Evolutionary conservation across 2,329 filamentous ascomycete species (phyloP).

Genomic region (Shiraia bambusicola): DNA sequence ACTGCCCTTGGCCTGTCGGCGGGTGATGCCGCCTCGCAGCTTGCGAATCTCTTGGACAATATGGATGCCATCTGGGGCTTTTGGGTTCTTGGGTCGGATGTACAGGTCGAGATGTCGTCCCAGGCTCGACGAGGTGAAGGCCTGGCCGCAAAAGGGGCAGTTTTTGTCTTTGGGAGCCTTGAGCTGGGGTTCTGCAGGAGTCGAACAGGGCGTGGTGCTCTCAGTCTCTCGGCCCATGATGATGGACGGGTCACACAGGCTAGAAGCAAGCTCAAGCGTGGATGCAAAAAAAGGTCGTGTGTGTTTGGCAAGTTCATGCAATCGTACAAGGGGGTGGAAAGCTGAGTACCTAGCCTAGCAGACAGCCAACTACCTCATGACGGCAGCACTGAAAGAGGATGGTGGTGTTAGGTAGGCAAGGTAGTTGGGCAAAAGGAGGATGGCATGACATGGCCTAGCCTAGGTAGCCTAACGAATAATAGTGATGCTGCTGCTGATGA

Average conservation of each 20-base stretch:
- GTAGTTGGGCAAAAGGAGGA: constrained; percentile 17
- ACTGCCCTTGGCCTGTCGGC: constrained; percentile 74
- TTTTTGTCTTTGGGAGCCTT: constrained; percentile 76
- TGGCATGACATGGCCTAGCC: constrained; percentile 1
- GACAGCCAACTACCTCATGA: constrained; percentile 32
- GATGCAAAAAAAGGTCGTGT: constrained; percentile 15
- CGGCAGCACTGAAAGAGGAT: constrained; percentile 15
- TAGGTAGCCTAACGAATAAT: too few relatives aligned
- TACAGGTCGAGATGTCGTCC: constrained; percentile 93
- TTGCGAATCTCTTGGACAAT: constrained; percentile 86
- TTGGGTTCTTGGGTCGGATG: constrained; percentile 90
- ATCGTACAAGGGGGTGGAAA: constrained; percentile 5
- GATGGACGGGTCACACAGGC: neutral
- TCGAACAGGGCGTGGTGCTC: constrained; percentile 39
- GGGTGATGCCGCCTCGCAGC: constrained; percentile 80
- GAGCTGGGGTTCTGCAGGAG: constrained; percentile 26
- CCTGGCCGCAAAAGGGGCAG: constrained; percentile 84
- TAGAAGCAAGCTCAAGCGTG: constrained; percentile 15
- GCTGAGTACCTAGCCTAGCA: too few relatives aligned
- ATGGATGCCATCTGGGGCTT: constrained; percentile 81
- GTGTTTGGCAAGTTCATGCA: constrained; percentile 17
- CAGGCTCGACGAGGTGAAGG: constrained; percentile 82
- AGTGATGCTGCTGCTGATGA: too few relatives aligned
- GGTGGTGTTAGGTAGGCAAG: too few relatives aligned
- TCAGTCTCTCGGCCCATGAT: constrained; percentile 40